Conservation (phyloP, 2,329 filamentous ascomycete genomes). For the Fusarium sp. region DNA sequence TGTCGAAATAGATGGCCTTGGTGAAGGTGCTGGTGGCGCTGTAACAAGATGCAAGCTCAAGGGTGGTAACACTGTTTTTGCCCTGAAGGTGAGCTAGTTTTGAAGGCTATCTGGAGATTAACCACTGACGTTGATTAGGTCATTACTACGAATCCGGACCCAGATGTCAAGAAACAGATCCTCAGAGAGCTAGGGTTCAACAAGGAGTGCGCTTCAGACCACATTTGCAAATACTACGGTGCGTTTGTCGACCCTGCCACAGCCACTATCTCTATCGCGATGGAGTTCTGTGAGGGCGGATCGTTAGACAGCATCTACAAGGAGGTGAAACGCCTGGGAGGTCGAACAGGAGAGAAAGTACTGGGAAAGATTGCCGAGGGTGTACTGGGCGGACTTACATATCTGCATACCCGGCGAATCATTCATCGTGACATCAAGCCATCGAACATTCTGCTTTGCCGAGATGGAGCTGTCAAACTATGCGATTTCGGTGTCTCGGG, state of each 20-base stretch:
- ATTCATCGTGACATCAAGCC: constrained; percentile 99
- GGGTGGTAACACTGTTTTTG: constrained; percentile 94
- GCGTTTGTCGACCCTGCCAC: constrained; percentile 97
- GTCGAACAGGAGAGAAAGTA: constrained; percentile 96
- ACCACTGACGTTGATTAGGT: constrained; percentile 70
- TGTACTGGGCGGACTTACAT: constrained; percentile 92
- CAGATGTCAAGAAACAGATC: constrained; percentile 98
- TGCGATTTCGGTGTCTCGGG: constrained; percentile 99
- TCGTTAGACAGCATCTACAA: constrained; percentile 97
- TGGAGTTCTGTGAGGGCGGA: constrained; percentile 99
- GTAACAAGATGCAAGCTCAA: constrained; percentile 92
- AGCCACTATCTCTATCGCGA: constrained; percentile 96
- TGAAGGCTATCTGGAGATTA: background rate
- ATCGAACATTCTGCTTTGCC: constrained; percentile 93
- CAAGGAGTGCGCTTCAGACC: constrained; percentile 94
- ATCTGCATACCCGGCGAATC: constrained; percentile 94
- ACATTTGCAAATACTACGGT: constrained; percentile 98
- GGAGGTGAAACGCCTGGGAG: constrained; percentile 95
- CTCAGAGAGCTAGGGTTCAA: constrained; percentile 97
- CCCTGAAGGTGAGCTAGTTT: constrained; percentile 80
- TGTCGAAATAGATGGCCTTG: constrained; percentile 86
- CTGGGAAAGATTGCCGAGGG: constrained; percentile 97
- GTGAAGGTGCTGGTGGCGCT: constrained; percentile 94
- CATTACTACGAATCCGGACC: constrained; percentile 97
- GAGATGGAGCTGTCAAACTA: constrained; percentile 93